Evolutionary conservation across 2,329 filamentous ascomycete genomes (phyloP).

Genomic region (Colletotrichum gigasporum): DNA sequence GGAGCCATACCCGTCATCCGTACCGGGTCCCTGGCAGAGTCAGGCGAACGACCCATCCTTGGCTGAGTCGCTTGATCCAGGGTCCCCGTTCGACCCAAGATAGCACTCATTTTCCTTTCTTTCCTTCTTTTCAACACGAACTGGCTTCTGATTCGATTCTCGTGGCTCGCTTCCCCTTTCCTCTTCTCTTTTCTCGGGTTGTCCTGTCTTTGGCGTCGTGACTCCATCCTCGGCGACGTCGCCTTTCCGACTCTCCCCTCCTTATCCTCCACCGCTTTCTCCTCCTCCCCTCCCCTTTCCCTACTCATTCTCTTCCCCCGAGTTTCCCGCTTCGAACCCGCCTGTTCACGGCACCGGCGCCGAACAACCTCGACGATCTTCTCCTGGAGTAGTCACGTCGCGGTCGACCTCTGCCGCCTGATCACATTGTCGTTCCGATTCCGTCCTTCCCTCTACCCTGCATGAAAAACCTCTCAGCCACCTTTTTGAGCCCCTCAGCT

Average conservation of each 20-base stretch:
- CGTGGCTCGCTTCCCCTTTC: neutral
- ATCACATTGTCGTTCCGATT: neutral
- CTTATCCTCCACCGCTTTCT: neutral
- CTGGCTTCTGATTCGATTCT: neutral
- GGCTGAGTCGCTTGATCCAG: constrained; percentile 12
- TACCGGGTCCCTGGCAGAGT: constrained; percentile 23
- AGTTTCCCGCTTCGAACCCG: neutral
- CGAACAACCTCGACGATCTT: neutral
- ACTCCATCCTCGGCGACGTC: neutral
- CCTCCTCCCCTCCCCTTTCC: neutral
- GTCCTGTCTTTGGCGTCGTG: neutral
- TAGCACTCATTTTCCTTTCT: constrained; percentile 13
- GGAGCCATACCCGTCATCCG: constrained; percentile 20
- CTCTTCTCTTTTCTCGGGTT: neutral
- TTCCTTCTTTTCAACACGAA: constrained; percentile 1
- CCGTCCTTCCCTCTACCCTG: neutral
- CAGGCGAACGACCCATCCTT: constrained; percentile 13
- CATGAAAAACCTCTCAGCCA: constrained; percentile 15
- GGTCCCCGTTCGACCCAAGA: constrained; percentile 10
- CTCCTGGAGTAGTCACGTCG: neutral
- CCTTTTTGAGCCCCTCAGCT: neutral
- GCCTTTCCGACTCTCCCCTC: neutral
- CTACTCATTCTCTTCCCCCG: neutral
- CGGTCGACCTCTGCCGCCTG: neutral
- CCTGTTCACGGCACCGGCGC: neutral